phyloP scores from a whole-genome alignment of 441 rosid genomes.

The Mallotus japonicus region DNA sequence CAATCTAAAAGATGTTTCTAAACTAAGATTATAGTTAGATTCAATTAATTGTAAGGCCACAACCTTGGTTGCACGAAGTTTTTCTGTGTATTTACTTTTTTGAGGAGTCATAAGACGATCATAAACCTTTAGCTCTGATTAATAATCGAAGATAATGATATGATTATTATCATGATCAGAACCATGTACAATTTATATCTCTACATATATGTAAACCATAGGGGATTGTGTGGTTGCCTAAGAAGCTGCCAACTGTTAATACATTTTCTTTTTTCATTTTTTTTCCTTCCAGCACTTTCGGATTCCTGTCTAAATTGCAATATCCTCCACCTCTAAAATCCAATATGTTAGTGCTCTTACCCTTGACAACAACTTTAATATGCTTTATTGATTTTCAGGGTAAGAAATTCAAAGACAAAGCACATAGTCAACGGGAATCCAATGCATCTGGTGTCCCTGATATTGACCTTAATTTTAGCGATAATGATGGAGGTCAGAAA shows the following conservation, averaged over 20 bases:
- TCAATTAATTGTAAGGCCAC: neutral
- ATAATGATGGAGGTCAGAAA: constrained; percentile 64
- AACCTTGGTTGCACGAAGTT: too few species aligned
- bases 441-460: constrained; percentile 53
- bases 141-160: neutral
- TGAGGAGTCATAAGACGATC: too few species aligned
- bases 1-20: neutral
- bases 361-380: neutral
- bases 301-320: neutral
- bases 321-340: neutral
- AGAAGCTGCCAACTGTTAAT: neutral
- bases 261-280: neutral
- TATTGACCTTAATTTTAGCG: constrained; percentile 76
- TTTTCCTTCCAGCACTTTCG: neutral
- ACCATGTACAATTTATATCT: neutral
- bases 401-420: constrained; percentile 93
- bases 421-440: constrained; percentile 56
- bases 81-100: too few species aligned
- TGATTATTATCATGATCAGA: neutral
- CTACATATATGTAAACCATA: neutral
- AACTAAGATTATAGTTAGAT: neutral
- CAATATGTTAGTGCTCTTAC: neutral
- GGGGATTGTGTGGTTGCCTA: neutral
- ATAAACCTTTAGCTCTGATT: too few species aligned
- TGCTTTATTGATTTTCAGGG: constrained; percentile 50